phyloP scores from a whole-genome alignment of 139 green algal genomes.

The Yamagishiella unicocca region DNA sequence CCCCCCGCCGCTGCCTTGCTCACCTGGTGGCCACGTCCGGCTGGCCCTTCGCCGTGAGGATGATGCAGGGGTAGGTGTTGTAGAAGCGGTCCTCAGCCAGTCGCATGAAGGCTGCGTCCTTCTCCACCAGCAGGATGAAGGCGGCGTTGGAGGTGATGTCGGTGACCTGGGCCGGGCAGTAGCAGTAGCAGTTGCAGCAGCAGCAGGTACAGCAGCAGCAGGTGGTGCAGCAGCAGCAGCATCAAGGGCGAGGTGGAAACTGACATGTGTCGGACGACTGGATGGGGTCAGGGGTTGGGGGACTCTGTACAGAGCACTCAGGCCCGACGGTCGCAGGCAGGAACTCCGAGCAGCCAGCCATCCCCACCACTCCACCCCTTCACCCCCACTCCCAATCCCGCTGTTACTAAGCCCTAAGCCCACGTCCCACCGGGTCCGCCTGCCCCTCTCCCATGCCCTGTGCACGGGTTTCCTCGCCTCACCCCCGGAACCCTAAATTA shows the following conservation, averaged over 20 bases:
- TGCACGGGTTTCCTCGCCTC: neutral
- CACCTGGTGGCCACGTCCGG: conserved; percentile 95
- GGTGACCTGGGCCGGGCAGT: conserved; percentile 66
- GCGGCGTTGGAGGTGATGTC: conserved; percentile 86
- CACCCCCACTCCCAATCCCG: neutral
- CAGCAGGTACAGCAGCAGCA: no score
- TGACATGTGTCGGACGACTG: no score
- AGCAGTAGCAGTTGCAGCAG: no score
- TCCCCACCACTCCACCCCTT: neutral
- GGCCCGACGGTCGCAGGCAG: neutral
- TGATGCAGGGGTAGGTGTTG: conserved; percentile 97
- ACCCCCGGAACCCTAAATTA: no score
- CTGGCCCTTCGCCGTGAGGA: conserved; percentile 98
- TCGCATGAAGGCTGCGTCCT: conserved; percentile 98
- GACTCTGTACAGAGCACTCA: neutral
- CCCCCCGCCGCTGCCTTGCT: neutral
- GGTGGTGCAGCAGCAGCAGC: no score
- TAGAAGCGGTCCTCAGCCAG: conserved; percentile 98
- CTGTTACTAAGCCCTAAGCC: neutral
- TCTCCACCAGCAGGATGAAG: conserved; percentile 98
- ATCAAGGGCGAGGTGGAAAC: no score
- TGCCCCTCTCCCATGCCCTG: neutral
- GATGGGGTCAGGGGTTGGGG: neutral
- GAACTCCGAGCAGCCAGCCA: neutral
- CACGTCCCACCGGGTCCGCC: neutral